Conservation (phyloP, 208 protist species). For the Trypanosoma melophagium region DNA sequence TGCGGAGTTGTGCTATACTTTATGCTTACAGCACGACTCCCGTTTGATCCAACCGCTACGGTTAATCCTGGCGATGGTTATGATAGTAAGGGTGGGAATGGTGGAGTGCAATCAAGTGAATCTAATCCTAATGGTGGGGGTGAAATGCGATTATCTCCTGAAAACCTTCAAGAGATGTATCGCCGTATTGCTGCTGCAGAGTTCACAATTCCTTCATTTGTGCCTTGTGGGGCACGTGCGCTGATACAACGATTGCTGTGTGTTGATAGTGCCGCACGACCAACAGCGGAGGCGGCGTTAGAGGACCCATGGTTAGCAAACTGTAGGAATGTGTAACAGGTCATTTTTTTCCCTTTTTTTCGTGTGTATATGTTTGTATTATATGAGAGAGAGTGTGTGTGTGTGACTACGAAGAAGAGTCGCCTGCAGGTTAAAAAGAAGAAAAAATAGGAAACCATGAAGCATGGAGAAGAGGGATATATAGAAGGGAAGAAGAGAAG, state of each 20-base stretch:
- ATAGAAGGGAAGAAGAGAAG: too few species aligned
- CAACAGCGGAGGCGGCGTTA: conserved; percentile 40
- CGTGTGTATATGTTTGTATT: too few species aligned
- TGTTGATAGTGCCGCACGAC: conserved; percentile 39
- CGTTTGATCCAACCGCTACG: conserved; percentile 68
- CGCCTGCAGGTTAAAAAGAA: too few species aligned
- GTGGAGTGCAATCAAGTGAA: too few species aligned
- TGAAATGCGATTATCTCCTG: conserved; percentile 19
- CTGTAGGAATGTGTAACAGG: conserved; percentile 5
- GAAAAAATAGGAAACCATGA: too few species aligned
- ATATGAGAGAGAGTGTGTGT: too few species aligned
- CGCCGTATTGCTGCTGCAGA: conserved; percentile 51
- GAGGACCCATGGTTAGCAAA: conserved; percentile 37
- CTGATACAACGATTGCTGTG: conserved; percentile 45
- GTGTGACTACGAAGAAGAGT: too few species aligned
- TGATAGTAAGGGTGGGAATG: too few species aligned
- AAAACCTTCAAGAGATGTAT: conserved; percentile 51
- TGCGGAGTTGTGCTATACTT: conserved; percentile 91
- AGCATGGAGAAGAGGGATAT: too few species aligned
- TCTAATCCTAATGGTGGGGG: too few species aligned
- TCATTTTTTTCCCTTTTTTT: too few species aligned
- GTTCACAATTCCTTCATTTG: conserved; percentile 49
- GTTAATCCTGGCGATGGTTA: conserved; percentile 2
- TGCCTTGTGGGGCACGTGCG: conserved; percentile 37
- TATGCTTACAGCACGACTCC: conserved; percentile 80